These are phyloP conservation scores for Camillea tinctor DNA, from an alignment of 2,329 filamentous ascomycete species.

Conservation along the genomic window DNA sequence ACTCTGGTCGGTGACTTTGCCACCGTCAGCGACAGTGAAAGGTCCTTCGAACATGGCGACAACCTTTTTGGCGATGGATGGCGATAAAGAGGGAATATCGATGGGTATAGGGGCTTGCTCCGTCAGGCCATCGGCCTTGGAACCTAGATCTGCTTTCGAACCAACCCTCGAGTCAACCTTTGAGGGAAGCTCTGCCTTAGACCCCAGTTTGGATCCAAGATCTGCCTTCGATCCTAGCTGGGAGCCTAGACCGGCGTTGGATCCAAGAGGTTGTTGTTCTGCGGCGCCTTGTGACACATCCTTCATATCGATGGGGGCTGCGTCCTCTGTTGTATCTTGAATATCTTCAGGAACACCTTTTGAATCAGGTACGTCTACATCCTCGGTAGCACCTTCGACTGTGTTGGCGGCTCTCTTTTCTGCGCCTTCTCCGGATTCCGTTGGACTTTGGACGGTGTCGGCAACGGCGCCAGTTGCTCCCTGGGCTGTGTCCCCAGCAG, in stretches of 20 bases:
- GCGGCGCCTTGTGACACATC: constrained; percentile 7
- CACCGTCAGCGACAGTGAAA: constrained; percentile 48
- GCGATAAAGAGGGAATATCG: constrained; percentile 43
- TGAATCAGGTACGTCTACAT: constrained; percentile 11
- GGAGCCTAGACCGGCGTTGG: not conserved
- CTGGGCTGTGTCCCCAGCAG: constrained; percentile 12
- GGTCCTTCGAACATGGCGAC: constrained; percentile 48
- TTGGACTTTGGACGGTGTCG: constrained; percentile 21
- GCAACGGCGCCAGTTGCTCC: constrained; percentile 16
- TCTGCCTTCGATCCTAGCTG: not conserved
- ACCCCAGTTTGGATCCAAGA: not conserved
- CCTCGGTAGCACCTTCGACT: constrained; percentile 20
- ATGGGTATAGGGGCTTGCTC: constrained; percentile 24
- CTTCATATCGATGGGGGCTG: constrained; percentile 12
- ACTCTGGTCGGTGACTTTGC: constrained; percentile 57
- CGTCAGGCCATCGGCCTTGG: constrained; percentile 17
- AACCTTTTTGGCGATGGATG: constrained; percentile 43
- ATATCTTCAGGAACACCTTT: constrained; percentile 18
- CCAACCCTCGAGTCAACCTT: constrained; percentile 10
- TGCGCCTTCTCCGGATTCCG: constrained; percentile 18
- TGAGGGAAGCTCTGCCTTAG: not conserved
- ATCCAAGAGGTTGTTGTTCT: not conserved
- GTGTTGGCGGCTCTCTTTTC: constrained; percentile 18
- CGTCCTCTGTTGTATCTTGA: constrained; percentile 22
- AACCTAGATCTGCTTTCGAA: constrained; percentile 13